A percentile compares a stretch with the other conserved stretches of the same genome.
These are phyloP conservation scores for Colletotrichum noveboracense DNA, from an alignment of 2,329 filamentous ascomycete species.

Conservation along the genomic window DNA sequence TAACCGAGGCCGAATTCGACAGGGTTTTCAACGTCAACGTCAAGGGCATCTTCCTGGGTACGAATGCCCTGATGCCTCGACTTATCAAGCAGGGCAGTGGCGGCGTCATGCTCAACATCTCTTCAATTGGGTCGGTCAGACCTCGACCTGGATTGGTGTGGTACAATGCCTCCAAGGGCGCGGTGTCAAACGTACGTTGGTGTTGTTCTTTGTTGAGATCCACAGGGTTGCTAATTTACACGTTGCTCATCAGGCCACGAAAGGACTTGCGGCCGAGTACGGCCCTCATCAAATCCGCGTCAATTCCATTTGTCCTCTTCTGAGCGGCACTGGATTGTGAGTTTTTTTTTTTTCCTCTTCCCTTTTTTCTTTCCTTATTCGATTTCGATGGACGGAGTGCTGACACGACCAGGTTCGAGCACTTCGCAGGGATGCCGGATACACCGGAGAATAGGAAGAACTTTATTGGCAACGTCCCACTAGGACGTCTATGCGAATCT, in stretches of 20 bases:
- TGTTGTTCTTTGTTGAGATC: too few relatives aligned
- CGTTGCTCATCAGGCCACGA: conserved; percentile 43
- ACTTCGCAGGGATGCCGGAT: conserved; percentile 66
- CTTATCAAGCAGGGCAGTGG: conserved; percentile 71
- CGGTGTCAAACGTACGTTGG: conserved; percentile 54
- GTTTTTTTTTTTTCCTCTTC: conserved; percentile 1
- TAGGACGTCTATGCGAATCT: conserved; percentile 43
- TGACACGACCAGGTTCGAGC: conserved; percentile 25
- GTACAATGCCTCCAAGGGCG: conserved; percentile 75
- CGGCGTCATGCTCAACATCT: conserved; percentile 78
- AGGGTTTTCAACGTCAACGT: conserved; percentile 72
- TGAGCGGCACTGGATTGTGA: conserved; percentile 68
- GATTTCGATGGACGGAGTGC: neutral
- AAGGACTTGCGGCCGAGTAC: conserved; percentile 72
- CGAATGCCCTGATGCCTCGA: conserved; percentile 43
- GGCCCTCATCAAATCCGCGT: conserved; percentile 75
- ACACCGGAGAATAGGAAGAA: conserved; percentile 64
- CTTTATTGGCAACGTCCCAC: conserved; percentile 16
- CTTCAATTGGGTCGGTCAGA: conserved; percentile 73
- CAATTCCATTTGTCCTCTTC: conserved; percentile 72
- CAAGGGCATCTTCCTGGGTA: conserved; percentile 68
- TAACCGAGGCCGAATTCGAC: conserved; percentile 71
- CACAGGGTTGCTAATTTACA: neutral
- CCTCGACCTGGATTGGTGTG: conserved; percentile 69
- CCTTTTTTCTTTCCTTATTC: neutral